Percentiles rank a stretch among this genome's conserved stretches.
These are phyloP conservation scores for Sphaerobolus stellatus DNA, from an alignment of 1,284 basidiomycete species.

Conservation along the genomic window DNA sequence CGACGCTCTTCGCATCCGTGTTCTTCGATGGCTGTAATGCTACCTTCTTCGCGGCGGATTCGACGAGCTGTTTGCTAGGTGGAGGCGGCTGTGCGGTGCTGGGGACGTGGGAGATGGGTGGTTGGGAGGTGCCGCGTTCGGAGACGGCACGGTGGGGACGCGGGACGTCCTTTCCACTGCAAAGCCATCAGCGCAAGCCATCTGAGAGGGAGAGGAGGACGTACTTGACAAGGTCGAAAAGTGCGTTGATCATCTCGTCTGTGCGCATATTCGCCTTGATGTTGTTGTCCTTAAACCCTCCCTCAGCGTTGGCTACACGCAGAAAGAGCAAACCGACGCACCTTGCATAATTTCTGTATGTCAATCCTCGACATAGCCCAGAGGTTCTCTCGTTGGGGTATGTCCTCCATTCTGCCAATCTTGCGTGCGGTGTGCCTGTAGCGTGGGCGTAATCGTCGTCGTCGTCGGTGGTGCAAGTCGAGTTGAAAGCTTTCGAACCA, in stretches of 20 bases:
- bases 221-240: not conserved
- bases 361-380: slow-evolving; percentile 65
- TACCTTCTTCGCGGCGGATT: not conserved
- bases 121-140: not conserved
- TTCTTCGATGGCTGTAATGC: slow-evolving; percentile 5
- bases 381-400: slow-evolving; percentile 54
- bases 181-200: not conserved
- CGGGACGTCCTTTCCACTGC: not conserved
- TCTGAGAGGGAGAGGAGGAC: not conserved
- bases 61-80: slow-evolving; percentile 6
- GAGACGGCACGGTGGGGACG: not conserved
- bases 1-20: not conserved
- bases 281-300: not conserved
- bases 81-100: not conserved
- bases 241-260: slow-evolving; percentile 3
- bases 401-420: too few relatives aligned
- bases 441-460: too few relatives aligned
- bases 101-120: not conserved
- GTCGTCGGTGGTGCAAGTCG: too few relatives aligned
- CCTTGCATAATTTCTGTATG: slow-evolving; percentile 77
- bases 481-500: too few relatives aligned
- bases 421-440: too few relatives aligned
- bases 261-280: slow-evolving; percentile 10
- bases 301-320: not conserved
- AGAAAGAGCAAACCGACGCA: too few relatives aligned